phyloP scores from a whole-genome alignment of 1,284 basidiomycete genomes.

The Entoloma clypeatum region DNA sequence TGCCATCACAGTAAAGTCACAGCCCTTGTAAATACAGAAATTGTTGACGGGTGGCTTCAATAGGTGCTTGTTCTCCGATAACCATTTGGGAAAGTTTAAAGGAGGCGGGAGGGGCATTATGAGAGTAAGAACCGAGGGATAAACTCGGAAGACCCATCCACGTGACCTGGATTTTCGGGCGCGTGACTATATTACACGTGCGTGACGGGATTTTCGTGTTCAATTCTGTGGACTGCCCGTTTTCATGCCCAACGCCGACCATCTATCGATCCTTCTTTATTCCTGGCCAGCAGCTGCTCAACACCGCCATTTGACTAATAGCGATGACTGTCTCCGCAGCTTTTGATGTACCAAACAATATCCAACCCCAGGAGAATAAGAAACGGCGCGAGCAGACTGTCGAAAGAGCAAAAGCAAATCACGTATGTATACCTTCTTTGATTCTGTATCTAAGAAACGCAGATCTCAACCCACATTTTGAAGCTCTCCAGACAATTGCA shows the following conservation, averaged over 20 bases:
- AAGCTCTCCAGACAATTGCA: conserved; percentile 73
- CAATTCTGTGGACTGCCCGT: conserved; percentile 6
- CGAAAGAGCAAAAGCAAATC: conserved; percentile 59
- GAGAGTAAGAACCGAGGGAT: conserved; percentile 8
- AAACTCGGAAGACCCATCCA: conserved; percentile 5
- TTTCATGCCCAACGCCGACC: conserved; percentile 1
- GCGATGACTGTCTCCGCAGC: conserved; percentile 24
- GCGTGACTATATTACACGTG: conserved; percentile 22
- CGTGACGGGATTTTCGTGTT: conserved; percentile 16
- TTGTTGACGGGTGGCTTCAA: conserved; percentile 91
- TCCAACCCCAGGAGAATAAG: conserved; percentile 28
- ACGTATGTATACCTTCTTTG: conserved; percentile 40
- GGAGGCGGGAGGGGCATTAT: conserved; percentile 64
- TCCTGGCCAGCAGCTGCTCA: not conserved
- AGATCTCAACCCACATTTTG: conserved; percentile 2
- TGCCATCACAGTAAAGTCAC: conserved; percentile 87
- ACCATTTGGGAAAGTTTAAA: conserved; percentile 85
- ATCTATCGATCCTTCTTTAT: not conserved
- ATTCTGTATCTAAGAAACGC: not conserved
- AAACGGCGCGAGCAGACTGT: conserved; percentile 46
- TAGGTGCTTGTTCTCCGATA: conserved; percentile 72
- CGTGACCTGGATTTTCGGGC: conserved; percentile 15
- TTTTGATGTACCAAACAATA: conserved; percentile 15
- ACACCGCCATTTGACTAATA: not conserved
- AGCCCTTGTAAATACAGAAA: conserved; percentile 81